These are phyloP conservation scores for apple (Malus domestica) DNA, from an alignment of 306 rosid genomes.

Conservation along the genomic window ASM211411v1 NC_041790.1:18322501-18323000, in stretches of 20 bases:
- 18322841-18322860: conserved; percentile 19
- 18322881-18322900: conserved; percentile 13
- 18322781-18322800: not conserved
- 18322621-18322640: no score
- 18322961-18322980: conserved; percentile 24
- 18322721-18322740: no score
- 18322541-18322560: no score
- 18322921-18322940: conserved; percentile 52
- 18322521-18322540: no score
- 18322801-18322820: conserved; percentile 23
- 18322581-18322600: no score
- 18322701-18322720: no score
- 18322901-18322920: conserved; percentile 35
- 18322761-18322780: not conserved
- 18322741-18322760: not conserved
- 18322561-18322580: no score
- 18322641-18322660: no score
- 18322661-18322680: not conserved
- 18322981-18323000: conserved; percentile 3
- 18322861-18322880: conserved; percentile 63
- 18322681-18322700: not conserved
- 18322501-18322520: not conserved
- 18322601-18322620: no score
- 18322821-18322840: conserved; percentile 54
- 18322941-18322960: conserved; percentile 37